phyloP scores from a whole-genome alignment of 2,329 filamentous ascomycete species.

The Colletotrichum magnum region DNA sequence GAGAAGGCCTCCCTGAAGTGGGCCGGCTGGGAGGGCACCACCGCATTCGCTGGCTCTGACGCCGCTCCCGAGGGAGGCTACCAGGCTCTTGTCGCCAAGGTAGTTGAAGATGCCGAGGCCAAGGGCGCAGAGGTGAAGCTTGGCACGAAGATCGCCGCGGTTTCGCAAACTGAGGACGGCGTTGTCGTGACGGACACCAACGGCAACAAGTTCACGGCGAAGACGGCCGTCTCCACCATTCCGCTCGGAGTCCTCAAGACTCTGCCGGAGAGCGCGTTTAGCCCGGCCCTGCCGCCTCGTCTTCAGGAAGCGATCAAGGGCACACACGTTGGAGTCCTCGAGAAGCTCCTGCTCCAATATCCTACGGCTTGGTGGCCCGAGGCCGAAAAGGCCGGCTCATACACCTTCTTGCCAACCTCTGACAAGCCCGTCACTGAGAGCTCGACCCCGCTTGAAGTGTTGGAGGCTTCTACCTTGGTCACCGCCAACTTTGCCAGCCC shows the following conservation, averaged over 20 bases:
- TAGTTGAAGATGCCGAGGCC: conserved; percentile 32
- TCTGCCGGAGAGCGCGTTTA: conserved; percentile 36
- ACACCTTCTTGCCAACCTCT: conserved; percentile 38
- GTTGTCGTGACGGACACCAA: conserved; percentile 28
- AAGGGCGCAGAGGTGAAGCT: conserved; percentile 35
- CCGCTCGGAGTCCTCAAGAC: conserved; percentile 36
- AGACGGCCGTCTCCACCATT: conserved; percentile 36
- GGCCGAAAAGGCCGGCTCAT: conserved; percentile 32
- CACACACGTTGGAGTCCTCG: conserved; percentile 36
- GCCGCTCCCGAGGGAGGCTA: conserved; percentile 38
- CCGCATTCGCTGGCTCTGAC: conserved; percentile 34
- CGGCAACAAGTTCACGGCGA: conserved; percentile 36
- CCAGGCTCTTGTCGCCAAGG: conserved; percentile 29
- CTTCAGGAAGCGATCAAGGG: conserved; percentile 32
- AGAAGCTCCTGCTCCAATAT: conserved; percentile 38
- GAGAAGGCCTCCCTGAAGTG: conserved; percentile 38
- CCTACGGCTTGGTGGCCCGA: conserved; percentile 37
- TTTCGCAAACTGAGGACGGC: conserved; percentile 16
- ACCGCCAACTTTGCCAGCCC: conserved; percentile 35
- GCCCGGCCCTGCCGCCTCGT: conserved; percentile 26
- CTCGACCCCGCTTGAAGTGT: conserved; percentile 26
- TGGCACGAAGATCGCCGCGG: conserved; percentile 21
- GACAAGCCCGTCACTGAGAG: conserved; percentile 30
- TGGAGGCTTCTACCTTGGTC: conserved; percentile 37
- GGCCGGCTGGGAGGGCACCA: conserved; percentile 34